These are phyloP conservation scores for Colletotrichum euphorbiae DNA, from an alignment of 2,329 filamentous ascomycete genomes.

Conservation along the genomic window DNA sequence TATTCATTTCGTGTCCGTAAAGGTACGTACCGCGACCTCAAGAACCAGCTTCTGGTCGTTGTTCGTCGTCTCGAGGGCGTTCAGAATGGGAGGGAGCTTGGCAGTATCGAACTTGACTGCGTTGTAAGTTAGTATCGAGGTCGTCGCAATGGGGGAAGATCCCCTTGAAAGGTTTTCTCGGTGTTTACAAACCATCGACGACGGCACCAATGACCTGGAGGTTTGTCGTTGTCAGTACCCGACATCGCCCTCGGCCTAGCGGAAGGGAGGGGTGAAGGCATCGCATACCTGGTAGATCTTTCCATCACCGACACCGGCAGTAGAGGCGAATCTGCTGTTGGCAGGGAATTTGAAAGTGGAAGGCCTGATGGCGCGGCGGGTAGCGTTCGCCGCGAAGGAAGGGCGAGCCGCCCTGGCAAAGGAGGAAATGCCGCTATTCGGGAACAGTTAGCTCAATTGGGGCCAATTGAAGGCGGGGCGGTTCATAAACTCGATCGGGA, in stretches of 20 bases:
- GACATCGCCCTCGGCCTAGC: slow-evolving; percentile 21
- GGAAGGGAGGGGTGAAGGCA: slow-evolving; percentile 25
- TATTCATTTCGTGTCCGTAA: slow-evolving; percentile 15
- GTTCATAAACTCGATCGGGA: slow-evolving; percentile 45
- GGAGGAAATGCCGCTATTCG: slow-evolving; percentile 73
- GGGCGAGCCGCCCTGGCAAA: slow-evolving; percentile 72
- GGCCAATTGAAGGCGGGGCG: slow-evolving; percentile 57
- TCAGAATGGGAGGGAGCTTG: slow-evolving; percentile 96
- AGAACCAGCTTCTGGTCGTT: slow-evolving; percentile 94
- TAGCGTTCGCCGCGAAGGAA: slow-evolving; percentile 67
- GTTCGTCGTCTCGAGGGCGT: slow-evolving; percentile 93
- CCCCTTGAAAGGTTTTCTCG: slow-evolving; percentile 30
- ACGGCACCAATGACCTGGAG: slow-evolving; percentile 97
- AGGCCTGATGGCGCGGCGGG: slow-evolving; percentile 69
- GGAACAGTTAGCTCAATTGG: slow-evolving; percentile 61
- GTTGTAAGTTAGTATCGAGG: slow-evolving; percentile 25
- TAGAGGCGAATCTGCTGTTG: slow-evolving; percentile 70
- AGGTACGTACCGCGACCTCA: slow-evolving; percentile 85
- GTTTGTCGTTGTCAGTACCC: slow-evolving; percentile 65
- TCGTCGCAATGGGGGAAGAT: slow-evolving; percentile 12
- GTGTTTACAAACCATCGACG: slow-evolving; percentile 84
- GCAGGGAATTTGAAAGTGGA: slow-evolving; percentile 65
- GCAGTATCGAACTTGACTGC: slow-evolving; percentile 96
- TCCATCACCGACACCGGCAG: slow-evolving; percentile 68
- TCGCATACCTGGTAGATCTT: slow-evolving; percentile 75